Base-by-base conservation (phyloP, 148 eudicot genomes). In the Rhododendron williamsianum region DNA sequence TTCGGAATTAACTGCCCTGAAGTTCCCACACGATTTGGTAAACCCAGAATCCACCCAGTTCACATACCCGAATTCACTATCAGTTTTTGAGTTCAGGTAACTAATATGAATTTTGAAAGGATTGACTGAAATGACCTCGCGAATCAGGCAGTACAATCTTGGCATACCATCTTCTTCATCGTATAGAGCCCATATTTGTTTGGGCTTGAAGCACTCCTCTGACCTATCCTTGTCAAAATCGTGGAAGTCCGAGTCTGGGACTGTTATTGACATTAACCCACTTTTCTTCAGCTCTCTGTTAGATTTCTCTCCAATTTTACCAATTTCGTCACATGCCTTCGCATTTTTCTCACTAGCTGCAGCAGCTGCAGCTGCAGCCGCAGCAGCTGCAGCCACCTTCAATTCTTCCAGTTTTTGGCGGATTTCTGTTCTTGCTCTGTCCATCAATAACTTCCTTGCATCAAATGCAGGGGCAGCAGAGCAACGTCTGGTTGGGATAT, bases 111-210 rank as follows among this genome's bases (percentile, higher is more conserved):
- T 91, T 89, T 93, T 93, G 81, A 97, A 97, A 2, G 99, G 99
- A 23, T 91, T 92, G 33, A 90, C 87, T 0, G 99, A 97, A 80
- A 97, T 88, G 51, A 97, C 88, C 84, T 93, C 91, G 33, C 98
- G 98, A 76, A 97, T 94, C 58, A 97, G 90, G 90, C 99, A 97
- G 83, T 97, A 97, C 85, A 97, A 90, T 71, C 99, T 94, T 79
- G 99, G 99, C 99, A 97, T 97, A 23, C 99, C 99, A 67, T 97
- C 99, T 88, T 97, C 99, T 91, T 97, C 99, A 86, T 97, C 99
- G 69, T 97, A 97, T 83, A 97, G 76, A 54, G 99, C 99, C 99
- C 99, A 97, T 89, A 97, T 95, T 89, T 97, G 99, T 92, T 94
- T 97, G 38, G 98, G 95, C 86, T 93, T 92, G 90, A 97, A 95